Percentiles rank a stretch among this genome's conserved stretches.
Conservation (phyloP, 371 early-diverging fungal genomes). For the Rhizopus microsporus region DNA sequence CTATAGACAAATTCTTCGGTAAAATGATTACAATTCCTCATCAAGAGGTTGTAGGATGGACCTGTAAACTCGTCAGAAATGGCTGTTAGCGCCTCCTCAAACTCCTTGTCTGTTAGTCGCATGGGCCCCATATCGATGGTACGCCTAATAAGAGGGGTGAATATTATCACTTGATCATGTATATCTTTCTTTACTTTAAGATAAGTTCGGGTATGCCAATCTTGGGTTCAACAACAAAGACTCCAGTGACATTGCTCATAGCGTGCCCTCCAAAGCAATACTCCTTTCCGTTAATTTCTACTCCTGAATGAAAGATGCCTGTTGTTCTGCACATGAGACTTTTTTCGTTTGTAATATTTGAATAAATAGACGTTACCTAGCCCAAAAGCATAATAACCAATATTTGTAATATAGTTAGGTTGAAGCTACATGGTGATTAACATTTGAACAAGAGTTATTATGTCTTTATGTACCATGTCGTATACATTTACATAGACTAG, state of each 20-base stretch:
- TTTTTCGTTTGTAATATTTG: not conserved
- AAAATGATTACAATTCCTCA: slow-evolving; percentile 64
- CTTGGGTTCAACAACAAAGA: slow-evolving; percentile 55
- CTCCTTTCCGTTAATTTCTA: slow-evolving; percentile 54
- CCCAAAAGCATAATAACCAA: slow-evolving; percentile 55
- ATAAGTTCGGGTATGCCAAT: slow-evolving; percentile 54
- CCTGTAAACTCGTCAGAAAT: slow-evolving; percentile 55
- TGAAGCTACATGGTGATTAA: slow-evolving; percentile 31
- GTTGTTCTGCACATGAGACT: not conserved
- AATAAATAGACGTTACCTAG: slow-evolving; percentile 35
- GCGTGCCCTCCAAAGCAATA: slow-evolving; percentile 65
- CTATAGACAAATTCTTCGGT: slow-evolving; percentile 46
- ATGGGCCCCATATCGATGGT: slow-evolving; percentile 56
- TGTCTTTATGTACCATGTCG: slow-evolving; percentile 44
- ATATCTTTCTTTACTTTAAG: slow-evolving; percentile 38
- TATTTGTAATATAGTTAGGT: slow-evolving; percentile 43
- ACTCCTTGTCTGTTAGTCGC: slow-evolving; percentile 41
- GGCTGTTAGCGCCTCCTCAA: slow-evolving; percentile 41
- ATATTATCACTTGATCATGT: not conserved
- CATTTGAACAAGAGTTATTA: not conserved
- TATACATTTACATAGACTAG: slow-evolving; percentile 49
- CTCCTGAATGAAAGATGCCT: slow-evolving; percentile 64
- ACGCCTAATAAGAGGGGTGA: slow-evolving; percentile 27
- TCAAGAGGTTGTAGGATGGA: slow-evolving; percentile 52
- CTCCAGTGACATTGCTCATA: slow-evolving; percentile 48